Percentiles rank a stretch among this genome's conserved stretches.
Evolutionary conservation across 345 rosid species (phyloP).

Genomic region (Arabidopsis thaliana): DNA sequence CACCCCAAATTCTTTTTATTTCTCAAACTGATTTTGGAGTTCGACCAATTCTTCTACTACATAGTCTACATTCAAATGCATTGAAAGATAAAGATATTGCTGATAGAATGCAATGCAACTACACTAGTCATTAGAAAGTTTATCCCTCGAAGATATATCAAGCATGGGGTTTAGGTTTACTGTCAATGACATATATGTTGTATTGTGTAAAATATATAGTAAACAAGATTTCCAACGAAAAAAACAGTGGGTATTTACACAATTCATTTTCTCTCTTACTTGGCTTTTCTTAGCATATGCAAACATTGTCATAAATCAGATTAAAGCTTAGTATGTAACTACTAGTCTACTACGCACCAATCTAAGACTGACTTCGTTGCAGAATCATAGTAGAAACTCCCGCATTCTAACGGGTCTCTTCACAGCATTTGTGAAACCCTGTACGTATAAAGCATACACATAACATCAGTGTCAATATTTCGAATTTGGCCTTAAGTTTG

Average conservation of each 20-base stretch:
- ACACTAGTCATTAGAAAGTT: neutral
- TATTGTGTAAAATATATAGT: neutral
- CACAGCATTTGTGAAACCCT: constrained; percentile 66
- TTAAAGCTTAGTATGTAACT: constrained; percentile 3
- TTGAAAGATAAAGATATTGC: neutral
- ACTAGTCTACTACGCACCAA: neutral
- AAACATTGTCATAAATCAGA: neutral
- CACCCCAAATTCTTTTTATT: constrained; percentile 54
- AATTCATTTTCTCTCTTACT: neutral
- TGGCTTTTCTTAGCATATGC: neutral
- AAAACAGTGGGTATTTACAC: neutral
- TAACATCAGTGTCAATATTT: constrained; percentile 22
- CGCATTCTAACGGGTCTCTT: constrained; percentile 87
- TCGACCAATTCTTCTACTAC: neutral
- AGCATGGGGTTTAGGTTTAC: neutral
- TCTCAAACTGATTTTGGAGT: neutral
- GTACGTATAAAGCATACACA: constrained; percentile 15
- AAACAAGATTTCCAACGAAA: neutral
- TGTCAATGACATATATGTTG: no score
- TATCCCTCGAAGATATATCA: neutral
- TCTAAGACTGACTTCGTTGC: neutral
- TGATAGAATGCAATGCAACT: neutral
- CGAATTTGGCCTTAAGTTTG: neutral
- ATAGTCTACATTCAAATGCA: neutral
- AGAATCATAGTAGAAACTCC: constrained; percentile 61